phyloP scores from a whole-genome alignment of 2,329 filamentous ascomycete genomes.

The Cladorrhinum sp. region DNA sequence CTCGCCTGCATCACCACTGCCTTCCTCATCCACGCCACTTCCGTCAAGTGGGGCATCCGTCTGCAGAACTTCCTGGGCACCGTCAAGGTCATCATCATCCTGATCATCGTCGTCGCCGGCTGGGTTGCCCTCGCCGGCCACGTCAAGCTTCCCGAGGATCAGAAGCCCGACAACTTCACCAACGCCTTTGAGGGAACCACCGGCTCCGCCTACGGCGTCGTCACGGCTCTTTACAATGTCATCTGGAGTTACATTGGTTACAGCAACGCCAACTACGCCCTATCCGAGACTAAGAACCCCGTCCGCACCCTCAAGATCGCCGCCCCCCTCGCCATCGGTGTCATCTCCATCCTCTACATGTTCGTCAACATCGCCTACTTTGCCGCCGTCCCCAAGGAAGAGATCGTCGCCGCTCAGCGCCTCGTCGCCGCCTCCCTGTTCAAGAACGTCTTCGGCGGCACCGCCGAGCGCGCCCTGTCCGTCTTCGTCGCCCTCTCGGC shows the following conservation, averaged over 20 bases:
- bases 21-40: conserved; percentile 62
- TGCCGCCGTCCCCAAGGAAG: conserved; percentile 52
- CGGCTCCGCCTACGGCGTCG: conserved; percentile 62
- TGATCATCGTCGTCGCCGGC: conserved; percentile 63
- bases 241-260: conserved; percentile 69
- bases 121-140: conserved; percentile 61
- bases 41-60: conserved; percentile 63
- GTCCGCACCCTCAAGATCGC: conserved; percentile 62
- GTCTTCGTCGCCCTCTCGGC: conserved; percentile 67
- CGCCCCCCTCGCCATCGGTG: conserved; percentile 57
- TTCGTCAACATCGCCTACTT: conserved; percentile 67
- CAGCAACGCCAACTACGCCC: conserved; percentile 65
- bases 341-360: conserved; percentile 61
- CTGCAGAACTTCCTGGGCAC: conserved; percentile 64
- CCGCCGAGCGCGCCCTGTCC: conserved; percentile 56
- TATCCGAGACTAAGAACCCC: conserved; percentile 64
- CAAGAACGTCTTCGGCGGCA: conserved; percentile 52
- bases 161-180: conserved; percentile 59
- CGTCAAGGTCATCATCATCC: conserved; percentile 63
- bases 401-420: conserved; percentile 49
- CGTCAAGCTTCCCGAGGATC: conserved; percentile 47
- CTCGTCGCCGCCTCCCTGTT: conserved; percentile 55
- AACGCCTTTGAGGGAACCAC: conserved; percentile 65
- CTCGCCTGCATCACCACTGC: conserved; percentile 64
- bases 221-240: conserved; percentile 69